phyloP scores from a whole-genome alignment of 2,329 filamentous ascomycete genomes.

The Trichoderma polysporum region DNA sequence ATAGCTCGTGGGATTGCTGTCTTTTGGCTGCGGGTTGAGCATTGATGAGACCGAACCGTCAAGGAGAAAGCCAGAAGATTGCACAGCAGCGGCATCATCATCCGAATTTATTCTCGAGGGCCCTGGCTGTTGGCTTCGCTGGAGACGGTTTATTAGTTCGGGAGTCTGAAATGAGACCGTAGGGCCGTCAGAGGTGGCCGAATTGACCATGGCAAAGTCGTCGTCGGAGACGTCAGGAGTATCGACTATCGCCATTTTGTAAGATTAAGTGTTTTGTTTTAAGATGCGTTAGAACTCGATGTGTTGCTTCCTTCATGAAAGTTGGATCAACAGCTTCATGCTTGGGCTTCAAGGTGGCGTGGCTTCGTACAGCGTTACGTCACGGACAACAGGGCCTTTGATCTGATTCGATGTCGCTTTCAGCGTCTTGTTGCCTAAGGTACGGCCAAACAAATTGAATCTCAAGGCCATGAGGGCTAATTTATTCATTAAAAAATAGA shows the following conservation, averaged over 20 bases:
- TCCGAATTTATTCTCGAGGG: not conserved
- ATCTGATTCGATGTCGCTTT: not conserved
- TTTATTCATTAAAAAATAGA: not conserved
- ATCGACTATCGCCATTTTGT: not conserved
- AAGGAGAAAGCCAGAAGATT: not conserved
- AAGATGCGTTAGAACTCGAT: not conserved
- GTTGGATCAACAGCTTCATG: not conserved
- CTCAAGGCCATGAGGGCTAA: not conserved
- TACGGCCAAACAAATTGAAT: not conserved
- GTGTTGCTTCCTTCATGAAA: not conserved
- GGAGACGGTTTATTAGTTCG: not conserved
- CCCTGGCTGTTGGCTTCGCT: not conserved
- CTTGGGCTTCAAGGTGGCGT: conserved; percentile 3
- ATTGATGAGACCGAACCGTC: not conserved
- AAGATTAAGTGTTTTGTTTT: not conserved
- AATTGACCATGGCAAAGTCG: conserved; percentile 8
- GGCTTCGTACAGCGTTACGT: not conserved
- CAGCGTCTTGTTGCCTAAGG: not conserved
- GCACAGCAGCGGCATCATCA: not conserved
- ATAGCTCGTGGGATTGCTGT: not conserved
- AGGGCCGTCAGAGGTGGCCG: not conserved
- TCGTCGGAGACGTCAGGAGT: not conserved
- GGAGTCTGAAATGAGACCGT: conserved; percentile 1
- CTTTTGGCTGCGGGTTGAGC: not conserved
- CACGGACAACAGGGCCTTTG: not conserved